Base-by-base conservation (phyloP, 2,329 filamentous ascomycete genomes). In the Penicillium oxalicum region DNA sequence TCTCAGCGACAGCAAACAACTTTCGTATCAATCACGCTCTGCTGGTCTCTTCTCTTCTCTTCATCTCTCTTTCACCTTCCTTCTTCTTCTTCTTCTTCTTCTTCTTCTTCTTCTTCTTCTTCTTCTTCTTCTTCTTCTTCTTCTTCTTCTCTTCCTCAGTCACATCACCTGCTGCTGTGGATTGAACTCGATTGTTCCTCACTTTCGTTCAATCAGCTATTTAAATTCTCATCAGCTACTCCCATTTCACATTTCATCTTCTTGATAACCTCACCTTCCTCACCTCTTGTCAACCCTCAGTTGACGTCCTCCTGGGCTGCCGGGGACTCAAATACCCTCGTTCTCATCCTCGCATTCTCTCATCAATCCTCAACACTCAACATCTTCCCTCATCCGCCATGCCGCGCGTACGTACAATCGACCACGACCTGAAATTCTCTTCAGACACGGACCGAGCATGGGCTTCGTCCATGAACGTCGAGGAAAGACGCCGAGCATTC, bases 401-500 rank as follows among this genome's bases (percentile, higher is more conserved):
- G 7, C 6, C 18, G 8, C 9, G 26, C 18, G 26, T 8, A 4
- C 33, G 43, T 33, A 35, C 3, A 12, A 11, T 40, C 13, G 34
- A 37, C 12, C 35, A 13, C 9, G 25, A 43, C 27, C 8, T 43
- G 40, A 27, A 37, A n/a, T 13, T 4, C 3, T 13, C 5, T 34
- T 24, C 18, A 9, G 9, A 28, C 3, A 26, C 18, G 9, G 29
- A 43, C 5, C 25, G 54, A 5, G 45, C 56, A 12, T 28, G 54
- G 4, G 42, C 47, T 12, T 39, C 51, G 12, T 45, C 56, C 11
- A 49, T 51, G 52, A 86, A 91, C 65, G 81, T 86, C 51, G 88
- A 89, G 57, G 87, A 91, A 76, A 83, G 87, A 48, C 79, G 88
- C 57, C 81, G 87, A 54, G 81, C 88, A 29, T 88, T 88, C 37